These are phyloP conservation scores for Citrus trifoliata DNA, from an alignment of 345 rosid species.

Conservation along the genomic window DNA sequence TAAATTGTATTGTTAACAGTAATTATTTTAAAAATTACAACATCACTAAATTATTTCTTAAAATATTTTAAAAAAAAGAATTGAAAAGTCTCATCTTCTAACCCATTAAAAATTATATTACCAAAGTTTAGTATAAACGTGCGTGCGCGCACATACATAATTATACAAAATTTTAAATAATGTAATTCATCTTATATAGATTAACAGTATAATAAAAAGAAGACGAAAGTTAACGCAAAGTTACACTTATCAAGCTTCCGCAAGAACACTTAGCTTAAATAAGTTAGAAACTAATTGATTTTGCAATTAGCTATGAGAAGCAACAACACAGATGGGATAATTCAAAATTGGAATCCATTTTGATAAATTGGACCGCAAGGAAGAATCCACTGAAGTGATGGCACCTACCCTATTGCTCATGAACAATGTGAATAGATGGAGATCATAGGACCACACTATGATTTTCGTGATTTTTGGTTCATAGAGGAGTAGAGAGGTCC, in stretches of 20 bases:
- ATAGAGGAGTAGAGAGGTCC: neutral
- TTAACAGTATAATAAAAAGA: too few species aligned
- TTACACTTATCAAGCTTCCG: neutral
- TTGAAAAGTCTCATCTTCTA: too few species aligned
- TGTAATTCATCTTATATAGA: too few species aligned
- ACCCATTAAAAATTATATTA: too few species aligned
- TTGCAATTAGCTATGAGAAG: neutral
- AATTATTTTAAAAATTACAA: fast-evolving
- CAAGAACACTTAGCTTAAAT: neutral
- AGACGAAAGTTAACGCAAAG: neutral
- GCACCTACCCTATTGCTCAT: neutral
- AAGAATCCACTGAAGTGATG: neutral
- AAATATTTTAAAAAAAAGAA: too few species aligned
- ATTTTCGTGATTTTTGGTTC: neutral
- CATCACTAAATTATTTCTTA: fast-evolving
- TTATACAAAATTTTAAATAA: fast-evolving
- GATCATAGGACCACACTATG: constrained; percentile 9
- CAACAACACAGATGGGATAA: neutral
- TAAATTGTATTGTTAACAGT: too few species aligned
- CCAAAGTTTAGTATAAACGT: too few species aligned
- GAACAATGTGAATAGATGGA: neutral
- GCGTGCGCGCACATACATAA: fast-evolving
- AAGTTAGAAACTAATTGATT: neutral
- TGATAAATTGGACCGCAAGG: neutral
- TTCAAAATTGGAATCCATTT: neutral